Evolutionary conservation across 1,284 basidiomycete species (phyloP).

Genomic region (Waitea zeae): DNA sequence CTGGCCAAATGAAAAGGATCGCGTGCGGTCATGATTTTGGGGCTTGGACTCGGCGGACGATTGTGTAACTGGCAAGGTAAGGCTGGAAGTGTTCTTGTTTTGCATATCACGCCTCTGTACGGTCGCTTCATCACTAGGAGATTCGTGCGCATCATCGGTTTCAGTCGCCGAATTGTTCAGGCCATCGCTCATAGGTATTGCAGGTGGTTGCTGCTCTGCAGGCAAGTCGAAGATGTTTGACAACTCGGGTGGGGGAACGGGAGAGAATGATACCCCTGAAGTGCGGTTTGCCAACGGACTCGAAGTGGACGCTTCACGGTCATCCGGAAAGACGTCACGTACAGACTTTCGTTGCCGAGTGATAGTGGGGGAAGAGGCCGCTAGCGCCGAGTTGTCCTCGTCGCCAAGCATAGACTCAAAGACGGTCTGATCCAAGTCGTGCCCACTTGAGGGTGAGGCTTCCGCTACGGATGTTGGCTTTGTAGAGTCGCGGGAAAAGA

Average conservation of each 20-base stretch:
- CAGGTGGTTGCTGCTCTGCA: constrained; percentile 26
- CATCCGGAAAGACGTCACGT: constrained; percentile 15
- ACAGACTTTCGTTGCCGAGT: constrained; percentile 9
- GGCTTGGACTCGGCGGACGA: constrained; percentile 4
- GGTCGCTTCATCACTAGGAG: constrained; percentile 10
- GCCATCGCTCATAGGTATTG: constrained; percentile 23
- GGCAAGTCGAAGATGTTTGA: constrained; percentile 37
- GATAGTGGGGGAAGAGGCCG: constrained; percentile 1
- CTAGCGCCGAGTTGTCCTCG: background rate
- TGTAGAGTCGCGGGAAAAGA: constrained; percentile 58
- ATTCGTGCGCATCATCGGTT: constrained; percentile 10
- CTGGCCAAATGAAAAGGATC: constrained; percentile 19
- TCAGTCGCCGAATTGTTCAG: constrained; percentile 26
- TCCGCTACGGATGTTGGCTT: constrained; percentile 38
- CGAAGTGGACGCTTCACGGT: constrained; percentile 15
- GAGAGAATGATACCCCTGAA: constrained; percentile 10
- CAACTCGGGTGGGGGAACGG: constrained; percentile 16
- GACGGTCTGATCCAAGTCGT: constrained; percentile 19
- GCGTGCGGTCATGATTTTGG: constrained; percentile 7
- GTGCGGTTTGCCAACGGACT: constrained; percentile 6
- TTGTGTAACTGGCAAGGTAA: background rate
- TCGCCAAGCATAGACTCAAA: background rate
- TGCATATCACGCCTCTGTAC: background rate
- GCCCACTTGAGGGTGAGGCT: constrained; percentile 38
- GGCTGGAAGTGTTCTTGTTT: background rate